phyloP scores from a whole-genome alignment of 1,139 yeast genomes.

The Entelexis sorbosivorans region DNA sequence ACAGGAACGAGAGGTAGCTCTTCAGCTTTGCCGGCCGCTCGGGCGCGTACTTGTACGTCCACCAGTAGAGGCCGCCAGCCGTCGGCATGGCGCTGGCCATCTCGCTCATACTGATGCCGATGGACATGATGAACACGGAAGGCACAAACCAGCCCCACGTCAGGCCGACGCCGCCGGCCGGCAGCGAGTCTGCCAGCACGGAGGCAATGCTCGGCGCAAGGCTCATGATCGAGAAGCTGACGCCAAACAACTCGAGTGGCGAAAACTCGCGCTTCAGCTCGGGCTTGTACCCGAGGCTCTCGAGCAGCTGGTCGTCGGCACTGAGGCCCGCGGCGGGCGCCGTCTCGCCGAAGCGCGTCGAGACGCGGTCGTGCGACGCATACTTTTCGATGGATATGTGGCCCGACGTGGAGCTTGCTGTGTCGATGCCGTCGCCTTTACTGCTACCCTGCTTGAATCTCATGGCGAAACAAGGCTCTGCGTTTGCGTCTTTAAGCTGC shows the following conservation, averaged over 20 bases:
- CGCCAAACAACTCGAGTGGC: slow-evolving; percentile 45
- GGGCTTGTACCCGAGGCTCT: slow-evolving; percentile 54
- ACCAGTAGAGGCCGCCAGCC: slow-evolving; percentile 51
- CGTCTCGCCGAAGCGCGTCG: background rate
- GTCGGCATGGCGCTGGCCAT: slow-evolving; percentile 59
- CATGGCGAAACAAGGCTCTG: background rate
- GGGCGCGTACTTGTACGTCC: slow-evolving; percentile 50
- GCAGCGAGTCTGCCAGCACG: slow-evolving; percentile 32
- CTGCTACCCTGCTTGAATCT: background rate
- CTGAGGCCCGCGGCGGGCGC: background rate
- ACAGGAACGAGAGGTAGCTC: slow-evolving; percentile 38
- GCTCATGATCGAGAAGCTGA: slow-evolving; percentile 60
- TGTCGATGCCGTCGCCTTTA: background rate
- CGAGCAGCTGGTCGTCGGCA: slow-evolving; percentile 28
- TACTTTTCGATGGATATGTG: background rate
- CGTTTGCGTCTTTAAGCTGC: background rate
- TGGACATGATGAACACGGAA: slow-evolving; percentile 38
- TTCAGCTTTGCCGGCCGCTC: slow-evolving; percentile 31
- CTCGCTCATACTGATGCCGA: slow-evolving; percentile 50
- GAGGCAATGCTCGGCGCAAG: slow-evolving; percentile 53
- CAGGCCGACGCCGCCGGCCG: slow-evolving; percentile 51
- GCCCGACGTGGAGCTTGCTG: slow-evolving; percentile 1
- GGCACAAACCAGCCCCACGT: slow-evolving; percentile 58
- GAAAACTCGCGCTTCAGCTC: slow-evolving; percentile 59
- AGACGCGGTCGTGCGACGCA: background rate